Evolutionary conservation across 768 basidiomycete genomes (phyloP).

Genomic region (Mycena rebaudengoi): DNA sequence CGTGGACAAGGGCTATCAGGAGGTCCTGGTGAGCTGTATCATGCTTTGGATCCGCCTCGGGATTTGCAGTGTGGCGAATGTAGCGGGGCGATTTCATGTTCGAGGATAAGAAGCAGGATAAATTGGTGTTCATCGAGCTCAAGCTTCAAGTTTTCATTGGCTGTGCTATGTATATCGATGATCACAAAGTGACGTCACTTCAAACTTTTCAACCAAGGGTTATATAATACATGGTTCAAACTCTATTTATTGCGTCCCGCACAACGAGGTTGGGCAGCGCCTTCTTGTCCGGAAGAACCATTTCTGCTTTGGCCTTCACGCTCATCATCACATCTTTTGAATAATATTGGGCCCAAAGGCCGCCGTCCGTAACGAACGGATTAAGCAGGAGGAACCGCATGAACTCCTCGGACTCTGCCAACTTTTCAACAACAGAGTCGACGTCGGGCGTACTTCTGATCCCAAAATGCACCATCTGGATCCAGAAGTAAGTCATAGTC

Average conservation of each 20-base stretch:
- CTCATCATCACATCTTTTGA: constrained; percentile 54
- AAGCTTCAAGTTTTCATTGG: neutral
- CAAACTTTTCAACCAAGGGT: neutral
- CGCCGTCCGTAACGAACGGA: constrained; percentile 30
- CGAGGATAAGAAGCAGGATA: neutral
- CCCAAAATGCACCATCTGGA: constrained; percentile 57
- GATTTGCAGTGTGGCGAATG: constrained; percentile 11
- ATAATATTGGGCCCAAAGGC: constrained; percentile 54
- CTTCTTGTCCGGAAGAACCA: constrained; percentile 57
- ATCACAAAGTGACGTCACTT: too few species aligned
- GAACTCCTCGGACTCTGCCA: neutral
- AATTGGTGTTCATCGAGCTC: neutral
- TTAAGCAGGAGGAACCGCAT: constrained; percentile 12
- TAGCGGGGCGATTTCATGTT: constrained; percentile 1
- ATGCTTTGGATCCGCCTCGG: constrained; percentile 9
- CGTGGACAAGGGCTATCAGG: constrained; percentile 30
- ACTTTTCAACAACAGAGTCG: neutral
- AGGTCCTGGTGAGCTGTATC: constrained; percentile 31
- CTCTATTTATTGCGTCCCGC: constrained; percentile 4
- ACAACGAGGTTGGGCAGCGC: constrained; percentile 48
- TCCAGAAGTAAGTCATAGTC: constrained; percentile 62
- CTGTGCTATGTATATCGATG: neutral
- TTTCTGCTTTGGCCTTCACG: constrained; percentile 43
- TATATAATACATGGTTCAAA: neutral
- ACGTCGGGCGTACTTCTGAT: constrained; percentile 42